Percentiles rank a stretch among this genome's conserved stretches.
These are phyloP conservation scores for Nicotiana tomentosiformis DNA, from an alignment of 257 asterid genomes.

Conservation along the genomic window DNA sequence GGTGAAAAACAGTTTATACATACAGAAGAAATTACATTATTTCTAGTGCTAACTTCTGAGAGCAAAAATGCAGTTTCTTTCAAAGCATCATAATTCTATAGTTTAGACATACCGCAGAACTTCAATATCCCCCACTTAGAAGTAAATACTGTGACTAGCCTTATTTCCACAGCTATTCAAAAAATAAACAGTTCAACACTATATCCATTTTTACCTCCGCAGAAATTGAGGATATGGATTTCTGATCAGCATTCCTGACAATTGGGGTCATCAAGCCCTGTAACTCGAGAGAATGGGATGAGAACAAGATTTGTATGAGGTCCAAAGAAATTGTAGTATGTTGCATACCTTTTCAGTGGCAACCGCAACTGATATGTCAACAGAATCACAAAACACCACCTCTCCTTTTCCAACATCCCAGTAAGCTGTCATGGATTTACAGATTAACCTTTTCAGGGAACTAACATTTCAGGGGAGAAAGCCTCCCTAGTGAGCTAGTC, in stretches of 20 bases:
- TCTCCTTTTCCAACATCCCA: slow-evolving; percentile 83
- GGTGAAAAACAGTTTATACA: not conserved
- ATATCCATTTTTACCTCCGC: slow-evolving; percentile 51
- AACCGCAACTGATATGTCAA: slow-evolving; percentile 96
- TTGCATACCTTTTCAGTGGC: slow-evolving; percentile 87
- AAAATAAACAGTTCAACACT: slow-evolving; percentile 4
- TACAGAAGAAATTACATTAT: not conserved
- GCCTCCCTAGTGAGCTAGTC: not conserved
- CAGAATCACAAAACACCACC: slow-evolving; percentile 61
- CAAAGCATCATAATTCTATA: not conserved
- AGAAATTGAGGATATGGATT: slow-evolving; percentile 91
- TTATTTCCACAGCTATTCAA: not conserved
- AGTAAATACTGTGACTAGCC: not conserved
- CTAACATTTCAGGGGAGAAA: not conserved
- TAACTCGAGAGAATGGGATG: slow-evolving; percentile 16
- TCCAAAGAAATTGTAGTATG: slow-evolving; percentile 9
- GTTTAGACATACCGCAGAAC: not conserved
- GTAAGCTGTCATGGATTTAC: slow-evolving; percentile 50
- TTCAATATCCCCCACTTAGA: not conserved
- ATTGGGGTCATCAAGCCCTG: slow-evolving; percentile 99
- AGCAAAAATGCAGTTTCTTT: not conserved
- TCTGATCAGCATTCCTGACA: slow-evolving; percentile 88
- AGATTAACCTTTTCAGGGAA: not conserved
- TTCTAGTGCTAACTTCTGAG: not conserved
- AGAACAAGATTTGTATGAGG: slow-evolving; percentile 12